These are phyloP conservation scores for Prinsepia uniflora DNA, from an alignment of 306 rosid genomes.

Conservation along the genomic window DNA sequence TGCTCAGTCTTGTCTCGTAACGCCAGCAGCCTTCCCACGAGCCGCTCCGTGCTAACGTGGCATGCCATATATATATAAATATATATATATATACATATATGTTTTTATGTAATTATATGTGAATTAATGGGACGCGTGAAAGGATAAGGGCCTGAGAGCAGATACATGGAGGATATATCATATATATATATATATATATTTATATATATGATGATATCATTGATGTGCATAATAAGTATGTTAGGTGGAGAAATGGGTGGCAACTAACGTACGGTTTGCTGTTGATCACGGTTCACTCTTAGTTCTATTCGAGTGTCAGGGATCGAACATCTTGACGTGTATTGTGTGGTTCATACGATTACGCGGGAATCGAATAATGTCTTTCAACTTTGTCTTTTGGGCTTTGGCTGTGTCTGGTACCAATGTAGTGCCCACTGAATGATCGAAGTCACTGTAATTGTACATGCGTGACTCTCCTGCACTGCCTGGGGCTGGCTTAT, in stretches of 20 bases:
- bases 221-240: neutral
- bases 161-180: too few relatives aligned
- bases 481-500: neutral
- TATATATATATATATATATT: too few relatives aligned
- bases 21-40: too few relatives aligned
- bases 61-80: too few relatives aligned
- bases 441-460: constrained; percentile 6
- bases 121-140: neutral
- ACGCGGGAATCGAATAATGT: neutral
- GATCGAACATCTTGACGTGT: neutral
- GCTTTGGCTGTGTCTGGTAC: neutral
- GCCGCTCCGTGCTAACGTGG: too few relatives aligned
- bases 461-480: too few relatives aligned
- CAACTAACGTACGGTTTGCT: neutral
- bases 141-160: too few relatives aligned
- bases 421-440: neutral
- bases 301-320: neutral
- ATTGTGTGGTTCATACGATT: neutral
- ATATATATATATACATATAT: too few relatives aligned
- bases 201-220: neutral
- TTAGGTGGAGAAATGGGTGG: constrained; percentile 8
- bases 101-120: too few relatives aligned
- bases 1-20: too few relatives aligned
- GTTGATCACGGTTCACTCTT: constrained; percentile 3
- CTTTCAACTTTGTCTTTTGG: neutral